Percentiles rank a stretch among this genome's conserved stretches.
These are phyloP conservation scores for Umbilicus rupestris DNA, from an alignment of 164 flowering plant species.

Conservation along the genomic window DNA sequence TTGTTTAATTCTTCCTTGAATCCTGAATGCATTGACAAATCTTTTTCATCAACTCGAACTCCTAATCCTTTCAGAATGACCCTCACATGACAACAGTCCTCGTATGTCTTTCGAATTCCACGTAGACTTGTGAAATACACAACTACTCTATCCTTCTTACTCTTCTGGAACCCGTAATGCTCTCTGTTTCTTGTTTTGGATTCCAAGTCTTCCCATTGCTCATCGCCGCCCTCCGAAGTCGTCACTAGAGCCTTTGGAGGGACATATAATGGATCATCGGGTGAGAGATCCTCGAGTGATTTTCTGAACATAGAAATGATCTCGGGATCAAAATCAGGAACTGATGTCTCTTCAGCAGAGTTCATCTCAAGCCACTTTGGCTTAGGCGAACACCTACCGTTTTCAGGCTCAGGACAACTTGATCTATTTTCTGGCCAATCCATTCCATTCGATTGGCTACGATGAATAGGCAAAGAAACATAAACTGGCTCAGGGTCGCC, in stretches of 20 bases:
- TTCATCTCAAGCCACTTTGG: slow-evolving; percentile 25
- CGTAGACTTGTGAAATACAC: slow-evolving; percentile 78
- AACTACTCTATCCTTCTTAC: slow-evolving; percentile 42
- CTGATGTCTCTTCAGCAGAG: not conserved
- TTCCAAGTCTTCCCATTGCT: slow-evolving; percentile 9
- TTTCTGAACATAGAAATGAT: slow-evolving; percentile 48
- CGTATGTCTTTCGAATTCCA: slow-evolving; percentile 87
- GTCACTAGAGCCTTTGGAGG: slow-evolving; percentile 15
- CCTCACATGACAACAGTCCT: slow-evolving; percentile 69
- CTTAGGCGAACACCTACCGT: slow-evolving; percentile 11
- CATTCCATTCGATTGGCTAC: slow-evolving; percentile 12
- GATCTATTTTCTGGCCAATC: not conserved
- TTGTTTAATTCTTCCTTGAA: slow-evolving; percentile 70
- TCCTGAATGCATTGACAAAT: slow-evolving; percentile 83
- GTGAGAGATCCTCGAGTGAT: slow-evolving; percentile 38
- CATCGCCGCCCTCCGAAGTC: not conserved
- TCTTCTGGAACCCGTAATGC: slow-evolving; percentile 11
- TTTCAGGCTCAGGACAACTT: not conserved
- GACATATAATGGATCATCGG: slow-evolving; percentile 22
- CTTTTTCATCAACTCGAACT: slow-evolving; percentile 66
- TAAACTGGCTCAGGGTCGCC: slow-evolving; percentile 14
- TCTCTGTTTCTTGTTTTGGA: slow-evolving; percentile 3
- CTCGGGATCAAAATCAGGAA: slow-evolving; percentile 53
- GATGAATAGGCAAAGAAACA: slow-evolving; percentile 1
- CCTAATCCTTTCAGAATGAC: slow-evolving; percentile 53